phyloP scores from a whole-genome alignment of 208 protist genomes.

The Kentomonas sorsogonicus region DNA sequence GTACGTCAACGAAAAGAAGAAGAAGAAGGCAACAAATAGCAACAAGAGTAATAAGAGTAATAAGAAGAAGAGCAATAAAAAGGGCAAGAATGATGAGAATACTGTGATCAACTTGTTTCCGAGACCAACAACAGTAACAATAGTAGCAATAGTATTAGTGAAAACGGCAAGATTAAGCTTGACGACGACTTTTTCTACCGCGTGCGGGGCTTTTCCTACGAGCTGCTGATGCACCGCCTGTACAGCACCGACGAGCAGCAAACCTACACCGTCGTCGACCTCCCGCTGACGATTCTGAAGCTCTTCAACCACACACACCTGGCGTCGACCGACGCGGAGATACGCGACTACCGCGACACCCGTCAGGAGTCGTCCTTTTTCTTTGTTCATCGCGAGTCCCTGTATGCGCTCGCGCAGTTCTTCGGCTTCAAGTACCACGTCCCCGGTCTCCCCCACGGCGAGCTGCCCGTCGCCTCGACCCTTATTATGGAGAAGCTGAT shows the following conservation, averaged over 20 bases:
- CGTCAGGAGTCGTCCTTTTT: conserved; percentile 67
- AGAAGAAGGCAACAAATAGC: no score
- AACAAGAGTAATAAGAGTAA: no score
- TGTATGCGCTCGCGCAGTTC: conserved; percentile 81
- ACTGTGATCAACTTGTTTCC: no score
- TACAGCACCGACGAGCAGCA: conserved; percentile 83
- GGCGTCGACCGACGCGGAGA: conserved; percentile 17
- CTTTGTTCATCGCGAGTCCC: conserved; percentile 80
- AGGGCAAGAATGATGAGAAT: no score
- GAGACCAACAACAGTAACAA: no score
- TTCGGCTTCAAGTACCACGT: conserved; percentile 71
- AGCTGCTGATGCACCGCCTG: conserved; percentile 65
- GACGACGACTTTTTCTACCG: conserved; percentile 41
- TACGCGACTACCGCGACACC: conserved; percentile 67
- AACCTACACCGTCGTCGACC: conserved; percentile 75
- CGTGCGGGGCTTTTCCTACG: conserved; percentile 64
- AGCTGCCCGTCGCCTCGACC: conserved; percentile 64
- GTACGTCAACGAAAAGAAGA: no score
- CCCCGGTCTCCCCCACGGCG: conserved; percentile 49
- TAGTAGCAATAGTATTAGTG: no score
- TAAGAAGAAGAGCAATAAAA: no score
- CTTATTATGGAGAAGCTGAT: conserved; percentile 75
- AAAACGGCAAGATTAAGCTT: conserved; percentile 31
- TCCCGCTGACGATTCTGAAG: conserved; percentile 55
- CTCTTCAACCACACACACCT: conserved; percentile 41